Conservation (phyloP, 176 grass and related monocot genomes). For the Avena atlantica region DNA sequence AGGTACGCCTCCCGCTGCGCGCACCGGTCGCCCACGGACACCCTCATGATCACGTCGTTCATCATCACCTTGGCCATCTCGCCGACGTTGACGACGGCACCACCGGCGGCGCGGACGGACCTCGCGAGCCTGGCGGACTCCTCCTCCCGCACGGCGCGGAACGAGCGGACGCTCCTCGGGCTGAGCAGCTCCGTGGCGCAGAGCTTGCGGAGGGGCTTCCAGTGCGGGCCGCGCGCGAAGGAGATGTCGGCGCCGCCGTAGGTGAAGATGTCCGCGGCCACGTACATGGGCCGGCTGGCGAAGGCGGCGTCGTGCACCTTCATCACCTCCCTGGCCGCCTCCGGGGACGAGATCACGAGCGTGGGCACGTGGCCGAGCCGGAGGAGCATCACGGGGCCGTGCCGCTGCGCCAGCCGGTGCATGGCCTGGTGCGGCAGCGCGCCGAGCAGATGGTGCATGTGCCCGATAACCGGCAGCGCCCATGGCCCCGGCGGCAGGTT, state of each 20-base stretch:
- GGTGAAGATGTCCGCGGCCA: constrained; percentile 32
- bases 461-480: constrained; percentile 53
- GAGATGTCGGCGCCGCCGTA: constrained; percentile 29
- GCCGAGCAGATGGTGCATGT: constrained; percentile 53
- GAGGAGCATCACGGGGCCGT: constrained; percentile 52
- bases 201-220: constrained; percentile 50
- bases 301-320: constrained; percentile 63
- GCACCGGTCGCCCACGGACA: background rate
- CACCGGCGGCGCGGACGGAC: background rate
- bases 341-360: constrained; percentile 58
- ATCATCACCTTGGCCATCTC: background rate
- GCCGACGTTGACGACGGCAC: background rate
- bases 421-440: constrained; percentile 65
- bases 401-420: constrained; percentile 29
- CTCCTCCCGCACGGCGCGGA: constrained; percentile 43
- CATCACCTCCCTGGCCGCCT: constrained; percentile 57
- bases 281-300: constrained; percentile 42
- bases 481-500: constrained; percentile 51
- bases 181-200: constrained; percentile 50
- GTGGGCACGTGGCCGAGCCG: constrained; percentile 52
- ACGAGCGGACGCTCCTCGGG: constrained; percentile 51
- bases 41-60: constrained; percentile 35
- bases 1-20: constrained; percentile 11
- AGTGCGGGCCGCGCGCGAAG: constrained; percentile 13
- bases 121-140: constrained; percentile 35